Evolutionary conservation across 768 basidiomycete genomes (phyloP).

Genomic region (Podaxis mareebaensis): DNA sequence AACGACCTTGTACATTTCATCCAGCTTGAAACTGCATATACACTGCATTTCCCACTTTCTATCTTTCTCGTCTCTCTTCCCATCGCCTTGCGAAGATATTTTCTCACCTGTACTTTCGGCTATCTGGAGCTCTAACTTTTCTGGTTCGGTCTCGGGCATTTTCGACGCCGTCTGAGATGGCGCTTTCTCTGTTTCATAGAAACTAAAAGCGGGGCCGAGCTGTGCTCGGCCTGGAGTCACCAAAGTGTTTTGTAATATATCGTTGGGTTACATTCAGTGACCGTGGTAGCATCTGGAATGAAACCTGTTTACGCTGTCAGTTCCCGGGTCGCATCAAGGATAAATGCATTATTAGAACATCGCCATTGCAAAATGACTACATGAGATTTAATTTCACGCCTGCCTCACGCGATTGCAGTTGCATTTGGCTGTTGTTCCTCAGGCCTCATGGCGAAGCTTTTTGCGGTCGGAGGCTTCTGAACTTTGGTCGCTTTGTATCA

Average conservation of each 20-base stretch:
- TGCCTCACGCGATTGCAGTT: neutral
- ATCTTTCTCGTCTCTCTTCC: neutral
- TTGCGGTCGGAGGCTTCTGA: no score
- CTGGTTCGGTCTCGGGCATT: constrained; percentile 7
- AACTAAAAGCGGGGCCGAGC: neutral
- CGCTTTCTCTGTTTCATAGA: neutral
- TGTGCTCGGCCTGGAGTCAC: neutral
- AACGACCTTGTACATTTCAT: neutral
- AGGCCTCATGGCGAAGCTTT: no score
- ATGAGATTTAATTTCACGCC: neutral
- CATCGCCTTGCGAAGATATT: constrained; percentile 12
- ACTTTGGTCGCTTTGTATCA: no score
- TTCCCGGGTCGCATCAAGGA: neutral
- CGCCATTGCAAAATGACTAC: neutral
- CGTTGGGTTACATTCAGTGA: neutral
- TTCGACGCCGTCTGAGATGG: constrained; percentile 2
- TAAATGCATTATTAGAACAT: neutral
- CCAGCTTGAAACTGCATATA: neutral
- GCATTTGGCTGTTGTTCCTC: neutral
- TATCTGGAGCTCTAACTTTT: constrained; percentile 3
- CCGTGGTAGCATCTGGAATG: constrained; percentile 14
- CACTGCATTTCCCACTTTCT: neutral
- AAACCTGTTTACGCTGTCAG: neutral
- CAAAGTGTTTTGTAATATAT: neutral
- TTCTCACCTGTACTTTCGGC: constrained; percentile 9